A percentile compares a stretch with the other conserved stretches of the same genome.
Evolutionary conservation across 768 basidiomycete genomes (phyloP).

Genomic region (Serendipita sp.): DNA sequence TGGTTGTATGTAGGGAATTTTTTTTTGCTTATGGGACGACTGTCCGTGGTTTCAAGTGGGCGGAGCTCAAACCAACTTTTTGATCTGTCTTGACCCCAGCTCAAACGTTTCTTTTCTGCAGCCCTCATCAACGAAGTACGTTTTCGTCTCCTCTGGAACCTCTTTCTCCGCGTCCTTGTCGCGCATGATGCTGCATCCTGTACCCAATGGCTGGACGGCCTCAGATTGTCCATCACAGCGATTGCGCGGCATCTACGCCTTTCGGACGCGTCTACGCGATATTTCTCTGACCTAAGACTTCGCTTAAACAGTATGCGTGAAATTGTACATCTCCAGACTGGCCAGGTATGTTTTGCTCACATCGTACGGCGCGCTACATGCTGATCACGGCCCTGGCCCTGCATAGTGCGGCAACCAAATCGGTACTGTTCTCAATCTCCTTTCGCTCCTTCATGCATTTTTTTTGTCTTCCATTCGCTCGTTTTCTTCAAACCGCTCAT

Average conservation of each 20-base stretch:
- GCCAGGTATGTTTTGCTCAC: slow-evolving; percentile 49
- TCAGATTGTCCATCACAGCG: not conserved
- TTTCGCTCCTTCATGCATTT: not conserved
- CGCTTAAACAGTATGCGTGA: slow-evolving; percentile 70
- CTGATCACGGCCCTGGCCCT: not conserved
- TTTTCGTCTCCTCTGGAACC: not conserved
- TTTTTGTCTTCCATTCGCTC: slow-evolving; percentile 5
- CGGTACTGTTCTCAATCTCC: slow-evolving; percentile 37
- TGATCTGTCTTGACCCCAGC: not conserved
- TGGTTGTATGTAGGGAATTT: not conserved
- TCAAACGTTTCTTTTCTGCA: not conserved
- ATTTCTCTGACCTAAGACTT: slow-evolving; percentile 9
- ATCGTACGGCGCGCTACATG: not conserved
- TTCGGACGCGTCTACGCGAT: not conserved
- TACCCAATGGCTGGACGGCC: not conserved
- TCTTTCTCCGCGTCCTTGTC: not conserved
- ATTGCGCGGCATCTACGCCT: not conserved
- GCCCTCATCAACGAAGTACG: not conserved
- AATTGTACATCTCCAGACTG: slow-evolving; percentile 99
- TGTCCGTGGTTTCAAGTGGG: not conserved
- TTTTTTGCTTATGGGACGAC: not conserved
- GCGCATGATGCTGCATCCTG: not conserved
- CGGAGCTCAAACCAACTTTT: not conserved
- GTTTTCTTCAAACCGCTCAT: slow-evolving; percentile 14
- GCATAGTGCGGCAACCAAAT: slow-evolving; percentile 96